phyloP scores from a whole-genome alignment of 1,284 basidiomycete species.

The Cronartium quercuum region DNA sequence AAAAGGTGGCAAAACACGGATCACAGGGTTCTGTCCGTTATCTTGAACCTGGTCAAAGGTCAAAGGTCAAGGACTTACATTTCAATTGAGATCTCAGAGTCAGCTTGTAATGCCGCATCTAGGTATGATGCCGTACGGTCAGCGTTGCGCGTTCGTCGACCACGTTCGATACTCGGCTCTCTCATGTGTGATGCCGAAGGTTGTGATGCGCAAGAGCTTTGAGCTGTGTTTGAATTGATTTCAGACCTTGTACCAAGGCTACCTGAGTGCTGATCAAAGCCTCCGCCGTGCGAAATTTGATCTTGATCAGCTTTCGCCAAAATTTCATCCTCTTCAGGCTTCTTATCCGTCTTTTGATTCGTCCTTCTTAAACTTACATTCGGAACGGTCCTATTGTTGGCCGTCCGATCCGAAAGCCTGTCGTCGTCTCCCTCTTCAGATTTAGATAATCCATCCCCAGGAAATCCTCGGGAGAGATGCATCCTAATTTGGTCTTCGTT shows the following conservation, averaged over 20 bases:
- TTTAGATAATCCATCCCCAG: background rate
- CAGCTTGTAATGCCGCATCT: background rate
- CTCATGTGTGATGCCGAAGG: background rate
- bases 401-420: background rate
- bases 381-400: background rate
- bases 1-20: too few relatives aligned
- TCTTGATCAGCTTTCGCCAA: background rate
- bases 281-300: background rate
- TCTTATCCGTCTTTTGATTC: background rate
- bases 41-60: background rate
- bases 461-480: too few relatives aligned
- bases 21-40: background rate
- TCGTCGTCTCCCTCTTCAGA: background rate
- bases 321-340: background rate
- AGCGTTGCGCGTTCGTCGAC: background rate
- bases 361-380: background rate
- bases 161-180: slow-evolving; percentile 25
- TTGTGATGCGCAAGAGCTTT: background rate
- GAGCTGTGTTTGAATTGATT: background rate
- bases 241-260: too few relatives aligned
- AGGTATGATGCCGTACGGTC: background rate
- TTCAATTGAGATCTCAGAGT: background rate
- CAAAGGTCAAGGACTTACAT: background rate
- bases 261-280: too few relatives aligned
- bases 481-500: background rate